Evolutionary conservation across 225 moss, liverwort and hornwort genomes (phyloP).

Genomic region (Lunularia cruciata): DNA sequence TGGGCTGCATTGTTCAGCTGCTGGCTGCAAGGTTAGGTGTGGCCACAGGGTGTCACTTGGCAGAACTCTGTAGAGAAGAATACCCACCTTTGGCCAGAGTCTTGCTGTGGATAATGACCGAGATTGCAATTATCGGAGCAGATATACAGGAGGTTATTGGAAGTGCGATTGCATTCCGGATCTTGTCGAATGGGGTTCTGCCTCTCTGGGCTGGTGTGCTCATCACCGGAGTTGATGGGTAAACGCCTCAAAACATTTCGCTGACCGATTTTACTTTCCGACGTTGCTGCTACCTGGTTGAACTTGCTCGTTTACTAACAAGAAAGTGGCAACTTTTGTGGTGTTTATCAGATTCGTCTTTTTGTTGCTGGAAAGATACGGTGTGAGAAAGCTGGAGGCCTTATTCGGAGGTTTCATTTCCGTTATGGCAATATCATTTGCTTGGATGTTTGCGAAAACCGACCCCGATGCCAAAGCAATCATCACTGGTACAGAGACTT

Average conservation of each 20-base stretch:
- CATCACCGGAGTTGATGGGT: slow-evolving; percentile 91
- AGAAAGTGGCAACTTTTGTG: neutral
- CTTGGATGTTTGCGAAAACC: slow-evolving; percentile 83
- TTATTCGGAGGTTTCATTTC: slow-evolving; percentile 76
- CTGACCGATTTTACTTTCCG: too few relatives aligned
- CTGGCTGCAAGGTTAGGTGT: slow-evolving; percentile 87
- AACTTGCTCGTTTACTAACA: neutral
- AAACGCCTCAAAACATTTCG: too few relatives aligned
- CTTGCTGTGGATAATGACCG: slow-evolving; percentile 83
- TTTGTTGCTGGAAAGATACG: slow-evolving; percentile 71
- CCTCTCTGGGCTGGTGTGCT: slow-evolving; percentile 88
- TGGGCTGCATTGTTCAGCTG: slow-evolving; percentile 81
- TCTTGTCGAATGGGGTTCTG: slow-evolving; percentile 73
- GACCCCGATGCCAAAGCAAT: slow-evolving; percentile 61
- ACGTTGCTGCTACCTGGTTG: neutral
- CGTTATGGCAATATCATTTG: slow-evolving; percentile 82
- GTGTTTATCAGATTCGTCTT: slow-evolving; percentile 63
- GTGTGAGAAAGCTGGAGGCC: slow-evolving; percentile 86
- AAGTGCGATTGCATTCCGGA: slow-evolving; percentile 86
- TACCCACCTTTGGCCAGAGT: slow-evolving; percentile 76
- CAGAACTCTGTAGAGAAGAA: slow-evolving; percentile 85
- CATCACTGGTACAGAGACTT: slow-evolving; percentile 68
- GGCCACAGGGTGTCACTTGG: slow-evolving; percentile 83
- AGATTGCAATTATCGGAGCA: slow-evolving; percentile 88
- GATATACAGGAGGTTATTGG: slow-evolving; percentile 95